phyloP scores from a whole-genome alignment of 345 rosid species.

The Physaria fendleri region DNA sequence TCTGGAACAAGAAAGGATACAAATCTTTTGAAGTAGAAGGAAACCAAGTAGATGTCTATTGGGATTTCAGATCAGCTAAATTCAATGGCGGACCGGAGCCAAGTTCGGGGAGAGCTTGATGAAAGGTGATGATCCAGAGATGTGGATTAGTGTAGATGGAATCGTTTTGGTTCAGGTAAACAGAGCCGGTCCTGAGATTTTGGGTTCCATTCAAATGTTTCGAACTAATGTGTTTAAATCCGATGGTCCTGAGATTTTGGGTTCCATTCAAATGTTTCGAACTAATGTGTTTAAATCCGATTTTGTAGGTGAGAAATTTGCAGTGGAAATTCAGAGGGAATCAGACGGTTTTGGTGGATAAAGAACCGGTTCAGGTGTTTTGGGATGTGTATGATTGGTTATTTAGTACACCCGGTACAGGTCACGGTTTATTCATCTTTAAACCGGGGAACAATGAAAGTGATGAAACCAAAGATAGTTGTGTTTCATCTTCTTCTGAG shows the following conservation, averaged over 20 bases:
- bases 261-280: too few species aligned
- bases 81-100: slow-evolving; percentile 72
- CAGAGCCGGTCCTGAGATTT: too few species aligned
- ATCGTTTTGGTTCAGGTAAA: slow-evolving; percentile 52
- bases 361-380: slow-evolving; percentile 65
- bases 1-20: slow-evolving; percentile 74
- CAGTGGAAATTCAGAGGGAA: slow-evolving; percentile 97
- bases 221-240: too few species aligned
- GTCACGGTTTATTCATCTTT: slow-evolving; percentile 78
- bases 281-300: too few species aligned
- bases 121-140: slow-evolving; percentile 58
- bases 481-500: slow-evolving; percentile 33
- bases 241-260: too few species aligned
- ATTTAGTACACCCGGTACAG: slow-evolving; percentile 50
- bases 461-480: slow-evolving; percentile 44
- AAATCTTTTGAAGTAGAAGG: slow-evolving; percentile 61
- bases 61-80: slow-evolving; percentile 84
- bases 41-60: slow-evolving; percentile 45
- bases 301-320: slow-evolving; percentile 67
- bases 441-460: slow-evolving; percentile 62
- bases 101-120: slow-evolving; percentile 51
- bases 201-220: too few species aligned
- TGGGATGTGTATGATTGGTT: slow-evolving; percentile 99
- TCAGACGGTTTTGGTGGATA: slow-evolving; percentile 65
- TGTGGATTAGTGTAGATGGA: slow-evolving; percentile 94